Evolutionary conservation across 2,329 filamentous ascomycete species (phyloP).

Genomic region (Cadophora malorum): DNA sequence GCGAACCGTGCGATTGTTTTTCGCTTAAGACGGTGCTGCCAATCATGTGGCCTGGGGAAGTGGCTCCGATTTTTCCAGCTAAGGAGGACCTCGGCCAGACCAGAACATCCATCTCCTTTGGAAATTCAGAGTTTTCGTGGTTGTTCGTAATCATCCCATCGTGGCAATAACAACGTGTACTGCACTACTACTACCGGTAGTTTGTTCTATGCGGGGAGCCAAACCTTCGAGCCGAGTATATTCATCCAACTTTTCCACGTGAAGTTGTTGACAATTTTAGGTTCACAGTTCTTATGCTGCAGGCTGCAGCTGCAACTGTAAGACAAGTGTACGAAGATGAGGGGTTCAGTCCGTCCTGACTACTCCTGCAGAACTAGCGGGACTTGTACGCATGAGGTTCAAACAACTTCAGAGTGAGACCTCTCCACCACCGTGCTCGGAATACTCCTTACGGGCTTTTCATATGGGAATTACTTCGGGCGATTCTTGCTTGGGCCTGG

Average conservation of each 20-base stretch:
- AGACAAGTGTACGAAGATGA: not conserved
- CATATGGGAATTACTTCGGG: not conserved
- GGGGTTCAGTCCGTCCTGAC: not conserved
- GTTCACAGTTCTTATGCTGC: no score
- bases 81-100: not conserved
- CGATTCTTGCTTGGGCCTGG: not conserved
- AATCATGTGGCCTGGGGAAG: conserved; percentile 11
- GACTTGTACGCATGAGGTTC: not conserved
- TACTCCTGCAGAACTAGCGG: not conserved
- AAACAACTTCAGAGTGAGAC: not conserved
- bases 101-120: not conserved
- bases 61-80: not conserved
- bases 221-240: not conserved
- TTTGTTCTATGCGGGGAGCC: not conserved
- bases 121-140: not conserved
- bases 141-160: not conserved
- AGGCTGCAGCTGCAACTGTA: no score
- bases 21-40: conserved; percentile 3
- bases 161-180: not conserved
- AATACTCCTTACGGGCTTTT: not conserved
- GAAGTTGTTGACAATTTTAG: not conserved
- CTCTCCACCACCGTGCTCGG: not conserved
- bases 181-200: not conserved
- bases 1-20: conserved; percentile 7
- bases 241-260: not conserved